Evolutionary conservation across 306 rosid genomes (phyloP).

Genomic region (Lathyrus oleraceus): DNA sequence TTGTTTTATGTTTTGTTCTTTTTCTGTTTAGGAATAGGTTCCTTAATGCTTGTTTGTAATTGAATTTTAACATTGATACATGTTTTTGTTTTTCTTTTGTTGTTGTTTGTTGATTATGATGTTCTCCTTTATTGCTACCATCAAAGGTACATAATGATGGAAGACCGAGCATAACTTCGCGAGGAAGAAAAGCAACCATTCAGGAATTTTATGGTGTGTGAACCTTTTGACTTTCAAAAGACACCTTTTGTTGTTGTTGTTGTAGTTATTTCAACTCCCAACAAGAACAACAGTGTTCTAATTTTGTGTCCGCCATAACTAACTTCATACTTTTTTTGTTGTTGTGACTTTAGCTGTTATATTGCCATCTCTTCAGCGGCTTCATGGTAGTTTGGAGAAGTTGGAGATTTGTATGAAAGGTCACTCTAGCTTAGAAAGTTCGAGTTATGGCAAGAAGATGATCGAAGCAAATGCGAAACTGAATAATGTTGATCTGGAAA

Average conservation of each 20-base stretch:
- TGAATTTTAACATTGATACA: not conserved
- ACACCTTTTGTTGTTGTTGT: slow-evolving; percentile 2
- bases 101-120: slow-evolving; percentile 7
- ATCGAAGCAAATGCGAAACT: slow-evolving; percentile 52
- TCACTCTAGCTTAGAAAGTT: slow-evolving; percentile 41
- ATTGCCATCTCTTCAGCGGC: slow-evolving; percentile 89
- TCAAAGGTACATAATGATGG: slow-evolving; percentile 77
- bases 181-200: slow-evolving; percentile 88
- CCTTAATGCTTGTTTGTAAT: not conserved
- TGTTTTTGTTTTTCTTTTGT: not conserved
- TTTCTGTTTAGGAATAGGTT: slow-evolving; percentile 13
- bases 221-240: slow-evolving; percentile 27
- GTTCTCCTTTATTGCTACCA: not conserved
- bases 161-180: slow-evolving; percentile 58
- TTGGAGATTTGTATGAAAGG: slow-evolving; percentile 52
- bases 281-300: not conserved
- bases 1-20: slow-evolving; percentile 4
- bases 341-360: slow-evolving; percentile 61
- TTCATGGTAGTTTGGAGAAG: slow-evolving; percentile 65
- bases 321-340: slow-evolving; percentile 38
- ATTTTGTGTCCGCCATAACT: slow-evolving; percentile 10
- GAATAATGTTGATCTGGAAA: slow-evolving; percentile 55
- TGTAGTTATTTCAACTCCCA: slow-evolving; percentile 1
- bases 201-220: slow-evolving; percentile 81
- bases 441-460: slow-evolving; percentile 45